Evolutionary conservation across 2,329 filamentous ascomycete genomes (phyloP), one percentile per base, ranked within the genome.

Genomic region (Xylaria polymorpha): DNA sequence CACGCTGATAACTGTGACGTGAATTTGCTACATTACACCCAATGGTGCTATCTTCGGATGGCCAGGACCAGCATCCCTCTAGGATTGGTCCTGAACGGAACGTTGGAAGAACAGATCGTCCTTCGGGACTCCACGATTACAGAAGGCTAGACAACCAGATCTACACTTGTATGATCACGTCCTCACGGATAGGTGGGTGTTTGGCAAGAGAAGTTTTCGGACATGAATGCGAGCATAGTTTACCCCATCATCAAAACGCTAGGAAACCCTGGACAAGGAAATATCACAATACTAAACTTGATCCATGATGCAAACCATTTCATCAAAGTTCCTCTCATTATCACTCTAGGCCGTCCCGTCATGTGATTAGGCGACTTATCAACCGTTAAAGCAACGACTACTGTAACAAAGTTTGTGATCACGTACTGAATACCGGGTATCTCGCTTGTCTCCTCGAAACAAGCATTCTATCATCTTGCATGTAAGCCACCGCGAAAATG

Each of bases 71-170:
- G 82, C 85, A 87, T 89, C 84, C 86, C 79, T 86, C 83, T 85
- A 91, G 88, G 87, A 88, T 86, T 83, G 85, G 87, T 85, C 60
- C 90, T 91, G 91, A 93, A 93, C 91, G 91, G 91, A 93, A 89
- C 91, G 90, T 91, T 92, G 91, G 91, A 79, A 94, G 85, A 92
- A 83, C 74, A 83, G 79, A 80, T 71, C 12, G 61, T 77, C 73
- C 74, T 71, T 75, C 67, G 64, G 73, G 72, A 74, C 69, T 68
- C 46, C 53, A 77, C 78, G 79, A 77, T 79, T 68, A 68, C 78
- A 80, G 79, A 80, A 79, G 77, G 77, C 79, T 74, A 74, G 73
- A 73, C 74, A 78, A 65, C 69, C 74, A 68, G 75, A 72, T 76
- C 72, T 72, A 63, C 60, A 32, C 44, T 67, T 58, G 71, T 72